Evolutionary conservation across 768 basidiomycete genomes (phyloP), one percentile per base, ranked within the genome.

Genomic region (Pulveroboletus sp.): DNA sequence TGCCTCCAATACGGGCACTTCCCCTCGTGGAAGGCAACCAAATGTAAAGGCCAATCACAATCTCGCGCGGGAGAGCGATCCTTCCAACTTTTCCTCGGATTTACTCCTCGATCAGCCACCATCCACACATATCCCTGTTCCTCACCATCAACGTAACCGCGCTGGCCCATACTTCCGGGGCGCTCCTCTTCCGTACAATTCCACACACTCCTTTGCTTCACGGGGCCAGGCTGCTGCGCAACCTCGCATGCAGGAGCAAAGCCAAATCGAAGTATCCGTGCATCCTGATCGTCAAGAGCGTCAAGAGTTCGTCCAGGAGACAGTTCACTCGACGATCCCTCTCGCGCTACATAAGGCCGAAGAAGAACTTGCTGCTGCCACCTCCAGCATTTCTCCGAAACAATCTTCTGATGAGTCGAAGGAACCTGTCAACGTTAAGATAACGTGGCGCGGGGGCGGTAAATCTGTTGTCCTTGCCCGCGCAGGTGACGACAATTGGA

Each of bases 401-500:
- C 69, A 55, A 20, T 44, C 47, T 24, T 54, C 62, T 19, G 67
- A 68, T 17, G 67, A 68, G 8, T 1, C 38, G 43, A 68, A 46
- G 41, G 68, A 75, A 53, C 57, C 58, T 5, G 58, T 73, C 22
- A 61, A 62, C 5, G 74, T 82, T 37, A 81, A 72, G 58, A 81
- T 89, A 49, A 71, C 73, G 6, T 90, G 87, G 87, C 71, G 68
- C 40, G 84, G 82, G 19, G 80, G 79, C 4, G 86, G 82, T 4
- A 79, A 73, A 54, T 72, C 75, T 14, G 86, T 90, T 13, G 59
- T 75, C n/a, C 75, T 90, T 22, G 82, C 84, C 4, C 75, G 86
- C 47, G 85, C 86, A 6, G 85, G 85, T 5, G 84, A 89, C 58
- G 77, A 83, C 45, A 79, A 85, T 50, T 89, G 85, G 87, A 83